These are phyloP conservation scores for Colletotrichum caudatum DNA, from an alignment of 2,329 filamentous ascomycete species.

Conservation along the genomic window DNA sequence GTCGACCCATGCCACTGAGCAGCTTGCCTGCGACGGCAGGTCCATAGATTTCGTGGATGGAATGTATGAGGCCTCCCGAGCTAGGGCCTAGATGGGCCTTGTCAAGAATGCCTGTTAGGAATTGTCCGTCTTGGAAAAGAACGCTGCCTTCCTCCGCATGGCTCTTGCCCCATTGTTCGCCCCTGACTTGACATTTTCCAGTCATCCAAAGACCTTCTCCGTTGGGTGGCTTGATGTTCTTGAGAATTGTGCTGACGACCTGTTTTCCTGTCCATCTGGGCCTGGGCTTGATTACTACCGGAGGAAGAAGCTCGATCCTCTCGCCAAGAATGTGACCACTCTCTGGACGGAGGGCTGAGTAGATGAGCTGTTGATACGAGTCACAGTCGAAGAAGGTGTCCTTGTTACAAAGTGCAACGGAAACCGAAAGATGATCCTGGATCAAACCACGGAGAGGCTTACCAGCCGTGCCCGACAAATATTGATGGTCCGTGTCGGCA, in stretches of 20 bases:
- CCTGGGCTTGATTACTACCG: conserved; percentile 84
- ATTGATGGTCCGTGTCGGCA: conserved; percentile 97
- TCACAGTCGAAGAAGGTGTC: conserved; percentile 91
- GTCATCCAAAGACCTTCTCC: conserved; percentile 83
- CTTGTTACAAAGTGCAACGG: conserved; percentile 88
- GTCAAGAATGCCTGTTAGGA: conserved; percentile 91
- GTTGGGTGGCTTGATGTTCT: conserved; percentile 86
- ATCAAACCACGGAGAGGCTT: conserved; percentile 96
- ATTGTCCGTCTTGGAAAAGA: conserved; percentile 86
- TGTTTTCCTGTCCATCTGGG: conserved; percentile 96
- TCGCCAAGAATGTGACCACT: conserved; percentile 88
- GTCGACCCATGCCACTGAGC: conserved; percentile 87
- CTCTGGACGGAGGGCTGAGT: conserved; percentile 89
- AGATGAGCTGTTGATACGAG: conserved; percentile 94
- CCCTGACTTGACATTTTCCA: conserved; percentile 81
- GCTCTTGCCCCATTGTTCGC: conserved; percentile 81
- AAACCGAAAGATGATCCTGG: conserved; percentile 97
- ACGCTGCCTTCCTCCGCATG: conserved; percentile 81
- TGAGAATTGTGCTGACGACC: conserved; percentile 89
- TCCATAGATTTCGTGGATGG: conserved; percentile 93
- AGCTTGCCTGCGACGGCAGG: conserved; percentile 87
- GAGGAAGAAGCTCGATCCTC: conserved; percentile 82
- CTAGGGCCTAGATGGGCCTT: conserved; percentile 94
- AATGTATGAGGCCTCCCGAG: conserved; percentile 88
- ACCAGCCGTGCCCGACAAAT: conserved; percentile 91